Conservation (phyloP, 2,329 filamentous ascomycete genomes). For the Sporothrix pallida region DNA sequence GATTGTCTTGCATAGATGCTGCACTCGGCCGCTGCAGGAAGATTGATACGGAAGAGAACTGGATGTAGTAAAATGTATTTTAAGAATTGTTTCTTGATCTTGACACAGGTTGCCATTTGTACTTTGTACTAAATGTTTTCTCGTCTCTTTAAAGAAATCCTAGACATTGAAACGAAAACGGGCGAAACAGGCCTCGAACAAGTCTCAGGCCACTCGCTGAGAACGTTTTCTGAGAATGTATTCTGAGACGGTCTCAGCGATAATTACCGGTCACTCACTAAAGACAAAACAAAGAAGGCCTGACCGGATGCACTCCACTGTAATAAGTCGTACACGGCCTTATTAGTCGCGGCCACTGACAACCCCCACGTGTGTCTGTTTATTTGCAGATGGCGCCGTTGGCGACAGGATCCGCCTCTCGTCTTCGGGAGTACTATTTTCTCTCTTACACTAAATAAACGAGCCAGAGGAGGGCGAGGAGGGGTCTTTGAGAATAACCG, state of each 20-base stretch:
- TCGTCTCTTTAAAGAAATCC: not conserved
- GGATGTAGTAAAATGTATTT: not conserved
- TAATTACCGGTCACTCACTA: not conserved
- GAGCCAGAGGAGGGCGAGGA: not conserved
- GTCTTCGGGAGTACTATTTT: not conserved
- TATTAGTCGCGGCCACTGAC: not conserved
- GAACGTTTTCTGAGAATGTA: too few relatives aligned
- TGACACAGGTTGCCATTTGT: too few relatives aligned
- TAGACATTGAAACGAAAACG: not conserved
- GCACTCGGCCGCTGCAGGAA: not conserved
- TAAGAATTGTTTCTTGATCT: too few relatives aligned
- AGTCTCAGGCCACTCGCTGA: not conserved
- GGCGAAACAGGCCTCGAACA: not conserved
- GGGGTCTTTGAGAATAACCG: constrained; percentile 12
- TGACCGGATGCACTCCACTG: not conserved
- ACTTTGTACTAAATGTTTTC: not conserved
- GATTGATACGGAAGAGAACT: not conserved
- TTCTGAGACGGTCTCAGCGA: too few relatives aligned
- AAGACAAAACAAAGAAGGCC: not conserved
- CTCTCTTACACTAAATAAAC: not conserved
- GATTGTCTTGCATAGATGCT: not conserved
- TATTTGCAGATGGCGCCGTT: constrained; percentile 29
- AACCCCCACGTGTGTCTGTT: constrained; percentile 29
- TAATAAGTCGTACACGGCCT: not conserved
- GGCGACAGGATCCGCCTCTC: not conserved